Evolutionary conservation across 2,329 filamentous ascomycete species (phyloP).

Genomic region (Seiridium unicorne): DNA sequence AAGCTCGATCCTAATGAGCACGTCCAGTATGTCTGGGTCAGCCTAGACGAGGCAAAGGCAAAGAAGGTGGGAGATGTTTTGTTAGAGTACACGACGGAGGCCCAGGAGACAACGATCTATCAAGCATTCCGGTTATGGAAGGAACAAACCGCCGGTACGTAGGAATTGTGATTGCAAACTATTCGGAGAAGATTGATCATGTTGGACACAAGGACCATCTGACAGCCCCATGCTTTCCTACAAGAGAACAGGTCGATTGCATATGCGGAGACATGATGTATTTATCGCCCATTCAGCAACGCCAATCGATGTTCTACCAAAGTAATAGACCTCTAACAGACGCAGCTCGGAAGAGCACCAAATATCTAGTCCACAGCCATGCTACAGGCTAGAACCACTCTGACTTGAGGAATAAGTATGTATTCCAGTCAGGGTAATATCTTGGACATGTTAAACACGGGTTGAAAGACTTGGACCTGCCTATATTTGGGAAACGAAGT

Average conservation of each 20-base stretch:
- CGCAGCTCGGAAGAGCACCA: no score
- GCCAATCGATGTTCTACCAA: no score
- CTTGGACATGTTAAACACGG: conserved; percentile 6
- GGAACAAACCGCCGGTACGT: neutral
- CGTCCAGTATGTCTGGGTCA: conserved; percentile 28
- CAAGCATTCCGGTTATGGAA: conserved; percentile 21
- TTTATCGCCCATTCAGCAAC: no score
- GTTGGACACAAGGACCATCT: no score
- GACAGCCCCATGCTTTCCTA: no score
- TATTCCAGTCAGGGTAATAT: conserved; percentile 2
- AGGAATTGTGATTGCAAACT: neutral
- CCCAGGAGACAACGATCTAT: conserved; percentile 19
- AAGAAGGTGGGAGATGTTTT: conserved; percentile 17
- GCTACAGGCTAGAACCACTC: neutral
- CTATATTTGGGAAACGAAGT: neutral
- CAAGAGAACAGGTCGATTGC: no score
- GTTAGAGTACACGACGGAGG: conserved; percentile 21
- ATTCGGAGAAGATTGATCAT: no score
- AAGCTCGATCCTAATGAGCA: conserved; percentile 31
- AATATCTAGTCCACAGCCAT: conserved; percentile 4
- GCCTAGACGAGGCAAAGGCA: conserved; percentile 26
- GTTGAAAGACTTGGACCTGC: neutral
- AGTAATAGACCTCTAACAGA: no score
- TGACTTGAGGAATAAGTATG: neutral
- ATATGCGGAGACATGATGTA: no score